A percentile compares a stretch with the other conserved stretches of the same genome.
These are phyloP conservation scores for Hordeum vulgare DNA, from an alignment of 176 grass and related monocot species.

Conservation along the genomic window MorexV3_pseudomolecules_assembly NC_058520.1:543449646-543450145, in stretches of 20 bases:
- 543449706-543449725: slow-evolving; percentile 75
- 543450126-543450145: neutral
- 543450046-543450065: neutral
- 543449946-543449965: no score
- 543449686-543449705: slow-evolving; percentile 63
- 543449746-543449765: slow-evolving; percentile 43
- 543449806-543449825: no score
- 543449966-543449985: neutral
- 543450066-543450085: neutral
- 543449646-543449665: slow-evolving; percentile 72
- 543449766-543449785: no score
- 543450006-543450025: slow-evolving; percentile 3
- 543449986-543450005: neutral
- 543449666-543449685: slow-evolving; percentile 80
- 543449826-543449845: no score
- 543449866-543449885: neutral
- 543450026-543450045: neutral
- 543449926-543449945: neutral
- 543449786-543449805: no score
- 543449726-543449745: slow-evolving; percentile 81
- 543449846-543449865: neutral
- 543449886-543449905: no score
- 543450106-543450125: slow-evolving; percentile 29
- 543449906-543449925: neutral
- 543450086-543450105: neutral